phyloP scores from a whole-genome alignment of 2,329 filamentous ascomycete genomes.

The Neobulgaria alba region DNA sequence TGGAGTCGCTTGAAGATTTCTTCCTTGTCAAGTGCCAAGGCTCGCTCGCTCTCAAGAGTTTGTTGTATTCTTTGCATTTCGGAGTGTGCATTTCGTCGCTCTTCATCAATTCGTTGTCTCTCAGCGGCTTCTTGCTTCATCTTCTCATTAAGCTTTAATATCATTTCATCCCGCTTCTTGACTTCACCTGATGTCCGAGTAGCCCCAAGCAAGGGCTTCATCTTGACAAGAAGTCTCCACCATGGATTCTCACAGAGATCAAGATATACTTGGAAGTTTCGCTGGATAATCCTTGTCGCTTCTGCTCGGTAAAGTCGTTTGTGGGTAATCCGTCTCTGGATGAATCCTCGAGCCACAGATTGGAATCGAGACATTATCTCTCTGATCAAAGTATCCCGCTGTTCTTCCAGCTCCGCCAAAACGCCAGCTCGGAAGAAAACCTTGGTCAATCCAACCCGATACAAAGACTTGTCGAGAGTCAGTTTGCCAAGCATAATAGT shows the following conservation, averaged over 20 bases:
- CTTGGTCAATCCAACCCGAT: slow-evolving; percentile 90
- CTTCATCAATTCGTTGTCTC: slow-evolving; percentile 78
- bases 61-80: slow-evolving; percentile 89
- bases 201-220: slow-evolving; percentile 89
- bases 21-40: slow-evolving; percentile 94
- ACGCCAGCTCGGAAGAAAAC: slow-evolving; percentile 97
- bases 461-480: slow-evolving; percentile 74
- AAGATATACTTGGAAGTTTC: slow-evolving; percentile 87
- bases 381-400: slow-evolving; percentile 83
- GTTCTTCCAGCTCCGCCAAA: slow-evolving; percentile 91
- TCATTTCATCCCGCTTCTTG: slow-evolving; percentile 90
- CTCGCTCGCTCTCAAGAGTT: slow-evolving; percentile 88
- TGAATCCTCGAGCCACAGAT: slow-evolving; percentile 81
- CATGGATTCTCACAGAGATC: slow-evolving; percentile 87
- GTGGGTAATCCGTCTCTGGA: slow-evolving; percentile 77
- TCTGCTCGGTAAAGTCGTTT: slow-evolving; percentile 93
- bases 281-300: slow-evolving; percentile 87
- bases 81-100: slow-evolving; percentile 74
- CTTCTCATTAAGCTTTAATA: slow-evolving; percentile 75
- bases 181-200: slow-evolving; percentile 89
- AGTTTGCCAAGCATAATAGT: slow-evolving; percentile 84
- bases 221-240: slow-evolving; percentile 92
- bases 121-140: slow-evolving; percentile 69
- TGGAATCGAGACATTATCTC: slow-evolving; percentile 94
- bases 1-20: slow-evolving; percentile 98